These are phyloP conservation scores for Eucalyptus tenuipes DNA, from an alignment of 345 rosid genomes.

Conservation along the genomic window DNA sequence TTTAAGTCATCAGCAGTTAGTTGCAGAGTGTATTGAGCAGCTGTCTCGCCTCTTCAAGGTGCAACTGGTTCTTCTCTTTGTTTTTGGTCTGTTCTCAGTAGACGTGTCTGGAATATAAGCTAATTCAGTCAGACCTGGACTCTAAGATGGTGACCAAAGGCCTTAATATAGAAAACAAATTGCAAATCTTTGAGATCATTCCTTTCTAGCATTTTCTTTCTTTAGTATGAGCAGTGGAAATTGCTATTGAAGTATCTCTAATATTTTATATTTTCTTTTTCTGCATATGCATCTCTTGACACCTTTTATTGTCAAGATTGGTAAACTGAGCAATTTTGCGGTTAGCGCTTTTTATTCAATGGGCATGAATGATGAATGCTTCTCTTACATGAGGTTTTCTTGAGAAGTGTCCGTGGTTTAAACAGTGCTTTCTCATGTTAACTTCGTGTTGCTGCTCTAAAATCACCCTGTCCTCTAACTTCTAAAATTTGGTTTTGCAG, in stretches of 20 bases:
- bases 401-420: not conserved
- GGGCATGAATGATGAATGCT: not conserved
- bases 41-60: slow-evolving; percentile 24
- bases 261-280: not conserved
- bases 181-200: not conserved
- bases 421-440: not conserved
- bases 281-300: not conserved
- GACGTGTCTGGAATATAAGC: not conserved
- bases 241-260: not conserved
- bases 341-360: not conserved
- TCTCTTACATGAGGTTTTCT: not conserved
- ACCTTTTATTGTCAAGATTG: not conserved
- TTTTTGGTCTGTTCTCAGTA: not conserved
- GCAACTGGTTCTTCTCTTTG: not conserved
- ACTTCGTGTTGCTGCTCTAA: not conserved
- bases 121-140: not conserved
- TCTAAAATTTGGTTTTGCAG: slow-evolving; percentile 2
- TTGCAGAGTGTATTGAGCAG: slow-evolving; percentile 24
- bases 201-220: not conserved
- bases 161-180: not conserved
- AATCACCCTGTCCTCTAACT: not conserved
- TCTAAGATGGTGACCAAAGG: not conserved
- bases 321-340: not conserved
- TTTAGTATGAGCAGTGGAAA: not conserved
- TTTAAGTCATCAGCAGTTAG: slow-evolving; percentile 23